These are phyloP conservation scores for Pleurotus platypus DNA, from an alignment of 768 basidiomycete genomes.

Conservation along the genomic window DNA sequence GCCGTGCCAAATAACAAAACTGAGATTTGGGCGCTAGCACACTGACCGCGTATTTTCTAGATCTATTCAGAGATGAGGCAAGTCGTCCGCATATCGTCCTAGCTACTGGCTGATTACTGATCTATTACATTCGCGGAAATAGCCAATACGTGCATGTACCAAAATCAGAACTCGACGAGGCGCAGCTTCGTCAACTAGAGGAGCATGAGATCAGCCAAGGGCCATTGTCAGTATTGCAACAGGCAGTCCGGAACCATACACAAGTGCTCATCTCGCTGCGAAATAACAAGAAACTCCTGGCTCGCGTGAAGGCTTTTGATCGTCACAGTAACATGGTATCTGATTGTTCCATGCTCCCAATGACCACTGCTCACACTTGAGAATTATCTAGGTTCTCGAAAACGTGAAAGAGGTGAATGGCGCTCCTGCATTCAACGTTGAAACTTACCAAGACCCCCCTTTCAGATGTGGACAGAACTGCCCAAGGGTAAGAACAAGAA, in stretches of 20 bases:
- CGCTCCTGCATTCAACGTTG: background rate
- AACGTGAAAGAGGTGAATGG: constrained; percentile 90
- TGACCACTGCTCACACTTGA: constrained; percentile 10
- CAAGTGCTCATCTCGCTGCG: constrained; percentile 96
- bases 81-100: background rate
- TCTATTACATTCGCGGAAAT: constrained; percentile 10
- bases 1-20: background rate
- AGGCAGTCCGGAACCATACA: constrained; percentile 95
- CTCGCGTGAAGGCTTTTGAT: constrained; percentile 97
- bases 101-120: background rate
- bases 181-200: constrained; percentile 91
- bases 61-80: background rate
- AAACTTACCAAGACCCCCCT: background rate
- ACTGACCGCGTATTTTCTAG: background rate
- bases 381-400: constrained; percentile 71
- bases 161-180: constrained; percentile 96
- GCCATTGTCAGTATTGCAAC: constrained; percentile 93
- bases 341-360: background rate
- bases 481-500: constrained; percentile 99
- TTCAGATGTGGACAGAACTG: constrained; percentile 97
- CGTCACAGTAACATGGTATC: constrained; percentile 96
- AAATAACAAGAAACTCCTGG: constrained; percentile 97
- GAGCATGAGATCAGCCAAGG: constrained; percentile 99
- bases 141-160: constrained; percentile 98
- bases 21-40: constrained; percentile 1